Percentiles rank a stretch among this genome's conserved stretches.
phyloP scores from a whole-genome alignment of 805 yeast species.

The Metschnikowia cubensis region DNA sequence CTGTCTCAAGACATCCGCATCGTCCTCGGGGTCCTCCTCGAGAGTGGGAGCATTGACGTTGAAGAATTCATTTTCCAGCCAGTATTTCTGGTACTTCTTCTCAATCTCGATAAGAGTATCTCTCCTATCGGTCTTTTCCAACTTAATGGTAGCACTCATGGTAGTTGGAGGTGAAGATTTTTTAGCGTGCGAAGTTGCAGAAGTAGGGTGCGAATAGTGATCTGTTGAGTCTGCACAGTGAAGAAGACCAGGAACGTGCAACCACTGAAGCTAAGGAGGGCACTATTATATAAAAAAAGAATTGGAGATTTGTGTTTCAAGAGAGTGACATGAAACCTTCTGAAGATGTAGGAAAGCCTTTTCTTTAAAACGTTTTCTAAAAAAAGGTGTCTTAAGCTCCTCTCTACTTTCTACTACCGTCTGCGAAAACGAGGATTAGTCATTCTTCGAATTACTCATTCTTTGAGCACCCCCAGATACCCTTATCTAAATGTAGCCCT shows the following conservation, averaged over 20 bases:
- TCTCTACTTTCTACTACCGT: no score
- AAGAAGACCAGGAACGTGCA: neutral
- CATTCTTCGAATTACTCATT: no score
- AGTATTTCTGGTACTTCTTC: constrained; percentile 76
- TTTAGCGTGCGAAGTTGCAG: constrained; percentile 4
- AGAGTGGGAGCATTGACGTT: constrained; percentile 84
- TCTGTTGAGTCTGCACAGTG: constrained; percentile 1
- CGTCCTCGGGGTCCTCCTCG: constrained; percentile 49
- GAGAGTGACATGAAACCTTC: no score
- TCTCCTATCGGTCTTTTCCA: constrained; percentile 81
- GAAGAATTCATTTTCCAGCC: constrained; percentile 84
- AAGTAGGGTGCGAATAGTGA: neutral
- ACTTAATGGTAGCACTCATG: constrained; percentile 40
- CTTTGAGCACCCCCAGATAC: no score
- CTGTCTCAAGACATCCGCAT: constrained; percentile 65
- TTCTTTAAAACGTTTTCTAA: no score
- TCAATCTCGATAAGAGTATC: constrained; percentile 89
- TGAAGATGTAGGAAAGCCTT: no score
- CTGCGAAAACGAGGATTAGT: no score
- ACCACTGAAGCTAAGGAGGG: neutral
- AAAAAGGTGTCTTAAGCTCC: no score
- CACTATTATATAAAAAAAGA: neutral
- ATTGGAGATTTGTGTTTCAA: neutral
- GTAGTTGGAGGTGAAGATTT: constrained; percentile 6
- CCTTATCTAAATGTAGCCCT: no score